These are phyloP conservation scores for Nitzschia sp. DNA, from an alignment of 108 stramenopile species.

Conservation along the genomic window DNA sequence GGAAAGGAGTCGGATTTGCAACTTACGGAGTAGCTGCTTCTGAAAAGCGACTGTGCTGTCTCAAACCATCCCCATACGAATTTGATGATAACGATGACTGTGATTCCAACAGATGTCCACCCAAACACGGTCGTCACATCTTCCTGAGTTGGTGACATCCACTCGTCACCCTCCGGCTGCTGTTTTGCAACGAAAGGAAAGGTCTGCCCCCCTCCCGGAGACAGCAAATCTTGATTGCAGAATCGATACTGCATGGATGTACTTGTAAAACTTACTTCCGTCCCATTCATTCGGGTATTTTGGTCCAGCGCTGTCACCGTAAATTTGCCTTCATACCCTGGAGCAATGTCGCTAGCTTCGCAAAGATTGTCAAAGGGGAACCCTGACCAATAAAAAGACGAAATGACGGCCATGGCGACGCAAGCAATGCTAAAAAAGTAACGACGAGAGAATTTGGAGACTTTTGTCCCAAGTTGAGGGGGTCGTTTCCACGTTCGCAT, in stretches of 20 bases:
- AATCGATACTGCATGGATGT: constrained; percentile 26
- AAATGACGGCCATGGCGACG: constrained; percentile 66
- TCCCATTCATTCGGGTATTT: not conserved
- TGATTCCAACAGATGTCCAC: constrained; percentile 48
- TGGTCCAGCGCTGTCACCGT: not conserved
- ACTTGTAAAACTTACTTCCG: constrained; percentile 5
- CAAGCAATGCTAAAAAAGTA: constrained; percentile 75
- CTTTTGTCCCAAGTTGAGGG: constrained; percentile 62
- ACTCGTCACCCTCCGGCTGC: constrained; percentile 51
- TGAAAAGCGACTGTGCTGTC: constrained; percentile 6
- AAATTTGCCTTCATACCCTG: constrained; percentile 13
- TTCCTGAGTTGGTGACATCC: constrained; percentile 82
- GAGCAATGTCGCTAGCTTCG: not conserved
- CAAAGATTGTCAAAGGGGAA: constrained; percentile 91
- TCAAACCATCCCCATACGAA: constrained; percentile 36
- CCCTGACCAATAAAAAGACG: constrained; percentile 77
- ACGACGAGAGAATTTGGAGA: constrained; percentile 69
- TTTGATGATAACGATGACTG: constrained; percentile 15
- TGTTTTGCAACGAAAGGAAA: constrained; percentile 58
- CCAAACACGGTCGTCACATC: constrained; percentile 64
- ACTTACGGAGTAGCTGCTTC: constrained; percentile 20
- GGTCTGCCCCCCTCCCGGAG: constrained; percentile 1
- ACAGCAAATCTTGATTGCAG: constrained; percentile 45
- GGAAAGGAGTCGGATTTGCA: not conserved
- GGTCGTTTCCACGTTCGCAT: constrained; percentile 82